Percentiles rank a stretch among this genome's conserved stretches.
phyloP scores from a whole-genome alignment of 495 filamentous ascomycete species.

The Bathelium albidoporum region DNA sequence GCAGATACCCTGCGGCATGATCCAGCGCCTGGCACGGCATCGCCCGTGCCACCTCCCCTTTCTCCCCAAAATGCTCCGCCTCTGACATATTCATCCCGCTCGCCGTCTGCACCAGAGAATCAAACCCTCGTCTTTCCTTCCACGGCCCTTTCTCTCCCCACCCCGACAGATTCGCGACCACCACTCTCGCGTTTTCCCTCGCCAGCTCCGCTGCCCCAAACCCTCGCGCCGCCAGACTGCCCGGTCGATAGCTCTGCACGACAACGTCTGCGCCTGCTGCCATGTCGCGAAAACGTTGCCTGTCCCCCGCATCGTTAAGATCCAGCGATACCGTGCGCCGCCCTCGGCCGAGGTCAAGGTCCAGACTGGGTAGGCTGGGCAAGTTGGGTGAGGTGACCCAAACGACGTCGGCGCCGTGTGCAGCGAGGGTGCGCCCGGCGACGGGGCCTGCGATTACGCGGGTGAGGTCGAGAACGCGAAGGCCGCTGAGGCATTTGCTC shows the following conservation, averaged over 20 bases:
- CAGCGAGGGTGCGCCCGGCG: slow-evolving; percentile 22
- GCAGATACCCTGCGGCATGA: slow-evolving; percentile 23
- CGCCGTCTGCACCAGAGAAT: slow-evolving; percentile 25
- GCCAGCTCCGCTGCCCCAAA: slow-evolving; percentile 16
- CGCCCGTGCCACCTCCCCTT: slow-evolving; percentile 14
- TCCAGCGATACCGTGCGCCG: slow-evolving; percentile 26
- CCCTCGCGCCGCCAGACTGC: slow-evolving; percentile 20
- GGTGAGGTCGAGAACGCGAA: slow-evolving; percentile 23
- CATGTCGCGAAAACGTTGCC: slow-evolving; percentile 16
- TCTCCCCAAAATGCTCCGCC: slow-evolving; percentile 18
- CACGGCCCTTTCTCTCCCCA: slow-evolving; percentile 23
- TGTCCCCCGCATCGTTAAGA: slow-evolving; percentile 17
- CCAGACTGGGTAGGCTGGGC: slow-evolving; percentile 20
- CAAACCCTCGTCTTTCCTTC: slow-evolving; percentile 23
- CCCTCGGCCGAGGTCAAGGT: slow-evolving; percentile 20
- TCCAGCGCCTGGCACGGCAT: slow-evolving; percentile 25
- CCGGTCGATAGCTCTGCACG: slow-evolving; percentile 25
- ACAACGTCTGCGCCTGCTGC: slow-evolving; percentile 25
- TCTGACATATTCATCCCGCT: slow-evolving; percentile 27
- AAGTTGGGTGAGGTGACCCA: slow-evolving; percentile 25
- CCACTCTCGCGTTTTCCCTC: slow-evolving; percentile 14
- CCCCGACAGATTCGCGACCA: slow-evolving; percentile 21
- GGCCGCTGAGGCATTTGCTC: slow-evolving; percentile 21
- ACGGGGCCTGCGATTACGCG: slow-evolving; percentile 25
- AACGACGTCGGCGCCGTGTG: slow-evolving; percentile 26